Evolutionary conservation across 202 grass and related monocot species (phyloP).

Genomic region (Tripidium arundinaceum): DNA sequence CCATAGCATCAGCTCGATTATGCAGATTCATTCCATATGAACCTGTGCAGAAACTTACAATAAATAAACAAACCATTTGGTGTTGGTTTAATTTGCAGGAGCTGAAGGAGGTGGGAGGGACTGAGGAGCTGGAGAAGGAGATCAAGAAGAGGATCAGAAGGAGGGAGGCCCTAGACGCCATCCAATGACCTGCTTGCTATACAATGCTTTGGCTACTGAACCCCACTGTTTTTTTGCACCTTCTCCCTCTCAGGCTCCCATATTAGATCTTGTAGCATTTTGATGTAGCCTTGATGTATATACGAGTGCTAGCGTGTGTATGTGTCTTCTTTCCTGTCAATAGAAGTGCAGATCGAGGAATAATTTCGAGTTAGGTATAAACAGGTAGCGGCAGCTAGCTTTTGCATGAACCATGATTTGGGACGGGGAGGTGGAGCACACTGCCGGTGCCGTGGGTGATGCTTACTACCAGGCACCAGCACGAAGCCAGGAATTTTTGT

Average conservation of each 20-base stretch:
- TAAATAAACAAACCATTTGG: not conserved
- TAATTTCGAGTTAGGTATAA: not conserved
- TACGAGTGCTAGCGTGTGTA: not conserved
- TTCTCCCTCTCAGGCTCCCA: no score
- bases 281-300: no score
- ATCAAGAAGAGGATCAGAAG: constrained; percentile 71
- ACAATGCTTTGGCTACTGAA: no score
- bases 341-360: not conserved
- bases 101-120: constrained; percentile 78
- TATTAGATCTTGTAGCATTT: not conserved
- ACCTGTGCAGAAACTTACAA: no score
- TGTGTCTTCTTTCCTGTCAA: not conserved
- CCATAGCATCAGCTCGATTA: not conserved
- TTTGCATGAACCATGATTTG: not conserved
- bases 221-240: not conserved
- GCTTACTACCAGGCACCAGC: no score
- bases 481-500: no score
- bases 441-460: no score
- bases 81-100: constrained; percentile 35
- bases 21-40: not conserved
- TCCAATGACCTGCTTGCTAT: constrained; percentile 1
- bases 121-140: constrained; percentile 82
- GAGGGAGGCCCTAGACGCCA: constrained; percentile 28
- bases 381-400: not conserved
- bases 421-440: no score